Evolutionary conservation across 768 basidiomycete species (phyloP), one percentile per base, ranked within the genome.

Genomic region (Chiua virens): DNA sequence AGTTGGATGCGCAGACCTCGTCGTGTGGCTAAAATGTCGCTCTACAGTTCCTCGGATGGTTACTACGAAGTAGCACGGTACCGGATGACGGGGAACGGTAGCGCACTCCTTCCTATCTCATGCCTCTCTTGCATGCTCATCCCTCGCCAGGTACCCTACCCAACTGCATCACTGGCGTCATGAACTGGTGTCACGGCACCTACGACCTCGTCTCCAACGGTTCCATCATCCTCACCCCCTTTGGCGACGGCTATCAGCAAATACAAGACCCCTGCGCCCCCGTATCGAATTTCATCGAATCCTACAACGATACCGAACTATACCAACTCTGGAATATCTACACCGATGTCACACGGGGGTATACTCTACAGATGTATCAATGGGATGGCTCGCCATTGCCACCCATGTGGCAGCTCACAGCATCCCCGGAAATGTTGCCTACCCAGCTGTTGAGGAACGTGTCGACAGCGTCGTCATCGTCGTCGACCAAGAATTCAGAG

Each of bases 201-300:
- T 94, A 86, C 71, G 52, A 64, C 0, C 70, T 89, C 40, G 72
- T 81, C 52, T 20, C 73, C 46, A 95, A 98, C 63, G 93, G 93
- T 8, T 96, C 92, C 10, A 81, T 98, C 52, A 67, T 79, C 36
- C 72, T 92, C 62, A 71, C 64, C 3, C 90, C 94, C 2, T 79
- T 92, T 55, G 80, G 77, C 17, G 96, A 99, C 66, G 96, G 96
- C 15, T 90, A 83, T 71, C 92, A 97, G 67, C 95, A 96, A 75
- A 79, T 98, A 36, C 93, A 99, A 75, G 88, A 95, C 58, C 87
- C 93, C 0, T 99, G 96, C 63, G 88, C 87, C 1, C 89, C 93
- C 10, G 75, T 80, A 10, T 92, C 94, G 25, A 92, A 93, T 67
- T 87, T 95, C 65, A 82, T 98, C 61, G 85, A 94, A 62, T 66